These are phyloP conservation scores for Rhizopus delemar DNA, from an alignment of 371 early-diverging fungal species.

Conservation along the genomic window DNA sequence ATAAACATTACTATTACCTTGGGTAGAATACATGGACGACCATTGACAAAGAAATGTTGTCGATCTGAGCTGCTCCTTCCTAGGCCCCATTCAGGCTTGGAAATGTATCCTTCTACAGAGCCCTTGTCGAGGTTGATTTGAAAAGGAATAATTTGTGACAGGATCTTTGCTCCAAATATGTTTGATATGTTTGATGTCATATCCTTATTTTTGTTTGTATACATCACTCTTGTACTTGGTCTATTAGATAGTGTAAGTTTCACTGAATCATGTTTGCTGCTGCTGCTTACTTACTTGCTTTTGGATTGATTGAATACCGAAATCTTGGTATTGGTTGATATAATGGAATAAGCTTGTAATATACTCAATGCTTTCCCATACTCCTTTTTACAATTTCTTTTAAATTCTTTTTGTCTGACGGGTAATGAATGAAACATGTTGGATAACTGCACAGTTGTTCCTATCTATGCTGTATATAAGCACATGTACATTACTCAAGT, in stretches of 20 bases:
- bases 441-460: conserved; percentile 82
- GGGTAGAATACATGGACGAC: conserved; percentile 83
- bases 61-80: conserved; percentile 81
- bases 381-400: conserved; percentile 79
- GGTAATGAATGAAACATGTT: conserved; percentile 87
- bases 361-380: conserved; percentile 75
- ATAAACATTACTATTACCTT: conserved; percentile 48
- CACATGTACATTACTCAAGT: too few relatives aligned
- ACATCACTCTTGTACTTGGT: conserved; percentile 30
- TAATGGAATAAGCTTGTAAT: conserved; percentile 88
- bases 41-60: conserved; percentile 87
- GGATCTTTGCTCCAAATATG: conserved; percentile 71
- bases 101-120: conserved; percentile 61
- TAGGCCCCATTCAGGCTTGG: conserved; percentile 64
- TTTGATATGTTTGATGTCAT: conserved; percentile 72
- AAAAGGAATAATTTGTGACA: conserved; percentile 58
- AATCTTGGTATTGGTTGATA: conserved; percentile 68
- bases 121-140: conserved; percentile 35
- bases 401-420: conserved; percentile 87
- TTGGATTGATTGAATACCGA: conserved; percentile 63
- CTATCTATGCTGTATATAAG: conserved; percentile 40
- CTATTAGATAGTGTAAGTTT: conserved; percentile 3
- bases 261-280: not conserved
- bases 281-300: conserved; percentile 55
- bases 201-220: conserved; percentile 62